Evolutionary conservation across 331 rosid species (phyloP).

Genomic region (Quercus phellos): DNA sequence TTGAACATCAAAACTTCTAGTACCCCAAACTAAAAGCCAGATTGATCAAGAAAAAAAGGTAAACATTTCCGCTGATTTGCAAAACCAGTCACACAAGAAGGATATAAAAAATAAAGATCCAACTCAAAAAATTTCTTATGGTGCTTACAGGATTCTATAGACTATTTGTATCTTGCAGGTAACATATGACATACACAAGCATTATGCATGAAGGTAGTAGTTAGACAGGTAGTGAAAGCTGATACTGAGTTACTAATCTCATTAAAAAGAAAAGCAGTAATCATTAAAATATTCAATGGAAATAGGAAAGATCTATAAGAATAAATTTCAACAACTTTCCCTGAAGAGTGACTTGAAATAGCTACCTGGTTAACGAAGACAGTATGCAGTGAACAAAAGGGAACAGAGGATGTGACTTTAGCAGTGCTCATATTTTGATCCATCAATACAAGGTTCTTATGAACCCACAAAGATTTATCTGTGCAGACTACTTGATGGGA

Average conservation of each 20-base stretch:
- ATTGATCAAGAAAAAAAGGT: background rate
- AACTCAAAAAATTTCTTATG: background rate
- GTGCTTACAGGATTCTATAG: background rate
- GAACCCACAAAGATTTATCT: conserved; percentile 60
- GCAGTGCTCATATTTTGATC: conserved; percentile 32
- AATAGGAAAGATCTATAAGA: background rate
- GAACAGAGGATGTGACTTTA: conserved; percentile 24
- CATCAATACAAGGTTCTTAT: conserved; percentile 28
- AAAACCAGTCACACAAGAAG: background rate
- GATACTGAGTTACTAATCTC: background rate
- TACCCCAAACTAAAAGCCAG: background rate
- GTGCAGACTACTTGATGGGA: conserved; percentile 55
- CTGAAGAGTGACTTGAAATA: background rate
- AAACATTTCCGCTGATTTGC: background rate
- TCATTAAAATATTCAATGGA: background rate
- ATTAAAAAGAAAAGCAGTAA: background rate
- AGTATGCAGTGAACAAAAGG: conserved; percentile 28
- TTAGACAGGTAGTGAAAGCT: background rate
- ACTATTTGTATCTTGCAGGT: background rate
- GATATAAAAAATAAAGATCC: background rate
- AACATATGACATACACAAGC: too few species aligned
- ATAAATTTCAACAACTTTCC: background rate
- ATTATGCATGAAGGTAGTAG: background rate
- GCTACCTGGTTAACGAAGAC: conserved; percentile 65
- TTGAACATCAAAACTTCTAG: background rate